Percentiles rank a stretch among this genome's conserved stretches.
Evolutionary conservation across 2,329 filamentous ascomycete genomes (phyloP).

Genomic region (Penicillium frequentans): DNA sequence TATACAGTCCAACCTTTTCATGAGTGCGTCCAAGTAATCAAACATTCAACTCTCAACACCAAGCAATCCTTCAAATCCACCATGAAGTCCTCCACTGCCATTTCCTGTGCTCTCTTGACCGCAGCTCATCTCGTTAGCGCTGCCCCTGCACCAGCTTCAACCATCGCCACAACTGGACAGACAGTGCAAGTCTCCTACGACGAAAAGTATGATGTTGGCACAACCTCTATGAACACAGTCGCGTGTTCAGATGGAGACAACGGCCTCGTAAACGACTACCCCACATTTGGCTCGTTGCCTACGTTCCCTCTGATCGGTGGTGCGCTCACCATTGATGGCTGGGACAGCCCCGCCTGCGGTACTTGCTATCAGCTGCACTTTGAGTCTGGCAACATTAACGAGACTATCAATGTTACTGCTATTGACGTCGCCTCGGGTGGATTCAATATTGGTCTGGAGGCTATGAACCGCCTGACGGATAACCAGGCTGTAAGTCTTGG

Average conservation of each 20-base stretch:
- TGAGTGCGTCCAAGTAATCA: not conserved
- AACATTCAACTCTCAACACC: not conserved
- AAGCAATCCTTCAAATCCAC: not conserved
- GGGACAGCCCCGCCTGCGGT: constrained; percentile 52
- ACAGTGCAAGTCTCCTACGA: constrained; percentile 66
- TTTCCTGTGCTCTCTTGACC: constrained; percentile 21
- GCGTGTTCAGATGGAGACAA: constrained; percentile 39
- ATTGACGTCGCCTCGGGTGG: constrained; percentile 48
- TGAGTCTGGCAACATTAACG: constrained; percentile 37
- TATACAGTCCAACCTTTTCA: not conserved
- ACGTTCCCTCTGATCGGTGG: constrained; percentile 53
- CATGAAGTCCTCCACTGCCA: constrained; percentile 28
- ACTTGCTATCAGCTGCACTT: constrained; percentile 55
- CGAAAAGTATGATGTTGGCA: constrained; percentile 64
- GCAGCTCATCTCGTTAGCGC: constrained; percentile 24
- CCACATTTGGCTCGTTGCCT: constrained; percentile 46
- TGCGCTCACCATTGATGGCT: constrained; percentile 48
- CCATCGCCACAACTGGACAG: constrained; percentile 6
- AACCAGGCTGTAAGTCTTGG: constrained; percentile 46
- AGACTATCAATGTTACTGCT: constrained; percentile 49
- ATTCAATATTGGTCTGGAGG: constrained; percentile 51
- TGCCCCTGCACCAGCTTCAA: constrained; percentile 19
- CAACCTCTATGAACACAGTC: constrained; percentile 57
- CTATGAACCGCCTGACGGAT: constrained; percentile 52
- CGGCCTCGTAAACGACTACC: constrained; percentile 33